Base-by-base conservation (phyloP, 257 asterid species). In the Dorcoceras hygrometricum region DNA sequence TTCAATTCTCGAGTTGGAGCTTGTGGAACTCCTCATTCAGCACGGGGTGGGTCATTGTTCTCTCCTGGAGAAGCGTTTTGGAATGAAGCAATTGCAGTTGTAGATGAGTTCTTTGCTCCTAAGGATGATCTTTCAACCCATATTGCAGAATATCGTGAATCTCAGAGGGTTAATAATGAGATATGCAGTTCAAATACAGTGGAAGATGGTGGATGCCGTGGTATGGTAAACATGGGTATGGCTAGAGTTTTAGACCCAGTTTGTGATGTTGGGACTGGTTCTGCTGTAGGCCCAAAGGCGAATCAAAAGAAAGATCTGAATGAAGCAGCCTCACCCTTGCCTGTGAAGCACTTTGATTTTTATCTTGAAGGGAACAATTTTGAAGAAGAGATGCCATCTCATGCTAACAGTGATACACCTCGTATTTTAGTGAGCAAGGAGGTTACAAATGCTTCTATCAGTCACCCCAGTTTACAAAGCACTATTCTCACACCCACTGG, bases 1-100 rank as follows among this genome's bases (percentile, higher is more conserved):
- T 36, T 75, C 61, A 65, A 68, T 65, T 65, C 59, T 6, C 79
- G 63, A 73, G 27, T 61, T 65, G 81, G 78, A 69, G 73, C 73
- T 68, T 74, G 73, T 24, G 87, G 71, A 75, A 88, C 97, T 71
- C 99, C 96, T 69, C 79, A 78, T 63, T 86, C 96, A 56, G 62
- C 78, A 66, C 69, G 85, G 57, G 89, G 95, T 70, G 87, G 91
- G 83, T 93, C 95, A 63, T 73, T 77, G 43, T 86, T 90, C 75
- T 93, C 99, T 54, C 99, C 99, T 23, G 99, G 99, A 73, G 99
- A 93, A 77, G 77, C 87, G 63, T 93, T 93, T 76, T 93, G 99
- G 99, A 85, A 88, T 71, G 97, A 93, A 81, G 99, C 96, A 66
- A 90, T 93, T 75, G 75, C 78, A 72, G 87, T 90, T 75, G 99